Evolutionary conservation across 257 asterid genomes (phyloP).

Genomic region (Mitragyna speciosa): DNA sequence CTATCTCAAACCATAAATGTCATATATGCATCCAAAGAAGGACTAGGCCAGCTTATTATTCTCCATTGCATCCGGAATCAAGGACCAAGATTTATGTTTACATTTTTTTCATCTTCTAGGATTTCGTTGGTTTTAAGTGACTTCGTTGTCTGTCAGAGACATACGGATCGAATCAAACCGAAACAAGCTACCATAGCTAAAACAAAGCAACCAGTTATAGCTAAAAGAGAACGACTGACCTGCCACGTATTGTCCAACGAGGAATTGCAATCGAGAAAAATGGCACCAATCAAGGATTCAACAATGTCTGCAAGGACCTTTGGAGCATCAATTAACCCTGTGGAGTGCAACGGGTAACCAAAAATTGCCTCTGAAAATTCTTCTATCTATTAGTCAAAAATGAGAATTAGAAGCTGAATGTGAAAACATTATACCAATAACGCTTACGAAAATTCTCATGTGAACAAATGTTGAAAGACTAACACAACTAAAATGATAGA

Average conservation of each 20-base stretch:
- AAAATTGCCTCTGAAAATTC: slow-evolving; percentile 33
- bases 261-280: slow-evolving; percentile 35
- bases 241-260: slow-evolving; percentile 38
- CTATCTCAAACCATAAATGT: background rate
- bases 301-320: slow-evolving; percentile 57
- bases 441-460: too few relatives aligned
- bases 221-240: slow-evolving; percentile 26
- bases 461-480: too few relatives aligned
- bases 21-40: too few relatives aligned
- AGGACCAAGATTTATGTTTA: background rate
- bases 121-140: background rate
- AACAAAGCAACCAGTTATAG: background rate
- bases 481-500: too few relatives aligned
- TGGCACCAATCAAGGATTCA: slow-evolving; percentile 57
- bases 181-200: background rate
- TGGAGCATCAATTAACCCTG: slow-evolving; percentile 49
- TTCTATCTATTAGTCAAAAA: slow-evolving; percentile 29
- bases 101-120: background rate
- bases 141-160: background rate
- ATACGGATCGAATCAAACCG: background rate
- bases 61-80: background rate
- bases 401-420: background rate
- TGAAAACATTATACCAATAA: slow-evolving; percentile 1
- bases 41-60: too few relatives aligned
- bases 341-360: slow-evolving; percentile 51